A percentile compares a stretch with the other conserved stretches of the same genome.
Evolutionary conservation across 495 filamentous ascomycete genomes (phyloP).

Genomic region (Penicillium simplicissimum): DNA sequence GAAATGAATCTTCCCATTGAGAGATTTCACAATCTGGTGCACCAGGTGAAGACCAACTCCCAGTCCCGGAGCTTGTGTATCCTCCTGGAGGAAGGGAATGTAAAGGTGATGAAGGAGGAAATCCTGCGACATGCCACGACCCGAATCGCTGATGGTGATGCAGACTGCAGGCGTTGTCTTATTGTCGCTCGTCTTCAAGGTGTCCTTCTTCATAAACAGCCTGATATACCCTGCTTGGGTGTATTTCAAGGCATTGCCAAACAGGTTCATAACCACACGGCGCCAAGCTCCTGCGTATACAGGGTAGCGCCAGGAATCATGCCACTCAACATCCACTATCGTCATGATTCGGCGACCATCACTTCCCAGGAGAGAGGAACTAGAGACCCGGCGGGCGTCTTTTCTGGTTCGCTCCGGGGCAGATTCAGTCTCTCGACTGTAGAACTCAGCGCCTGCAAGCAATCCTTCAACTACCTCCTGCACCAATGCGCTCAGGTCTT

Average conservation of each 20-base stretch:
- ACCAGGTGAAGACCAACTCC: conserved; percentile 73
- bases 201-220: conserved; percentile 18
- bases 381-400: background rate
- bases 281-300: conserved; percentile 64
- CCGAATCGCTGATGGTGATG: conserved; percentile 62
- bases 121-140: conserved; percentile 66
- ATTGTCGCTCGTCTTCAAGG: conserved; percentile 17
- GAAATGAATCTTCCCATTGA: conserved; percentile 62
- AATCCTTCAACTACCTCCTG: conserved; percentile 41
- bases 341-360: conserved; percentile 35
- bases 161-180: conserved; percentile 29
- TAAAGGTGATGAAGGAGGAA: conserved; percentile 68
- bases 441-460: conserved; percentile 26
- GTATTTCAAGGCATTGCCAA: conserved; percentile 75
- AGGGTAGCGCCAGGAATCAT: conserved; percentile 52
- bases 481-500: conserved; percentile 33
- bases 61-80: conserved; percentile 62
- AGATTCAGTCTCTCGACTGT: conserved; percentile 9
- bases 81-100: conserved; percentile 72
- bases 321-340: conserved; percentile 54
- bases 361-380: background rate
- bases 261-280: conserved; percentile 69
- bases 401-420: background rate
- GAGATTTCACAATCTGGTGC: conserved; percentile 59
- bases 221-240: conserved; percentile 49